Evolutionary conservation across 2,329 filamentous ascomycete genomes (phyloP), one percentile per base, ranked within the genome.

Genomic region (Scolecobasidium constrictum): DNA sequence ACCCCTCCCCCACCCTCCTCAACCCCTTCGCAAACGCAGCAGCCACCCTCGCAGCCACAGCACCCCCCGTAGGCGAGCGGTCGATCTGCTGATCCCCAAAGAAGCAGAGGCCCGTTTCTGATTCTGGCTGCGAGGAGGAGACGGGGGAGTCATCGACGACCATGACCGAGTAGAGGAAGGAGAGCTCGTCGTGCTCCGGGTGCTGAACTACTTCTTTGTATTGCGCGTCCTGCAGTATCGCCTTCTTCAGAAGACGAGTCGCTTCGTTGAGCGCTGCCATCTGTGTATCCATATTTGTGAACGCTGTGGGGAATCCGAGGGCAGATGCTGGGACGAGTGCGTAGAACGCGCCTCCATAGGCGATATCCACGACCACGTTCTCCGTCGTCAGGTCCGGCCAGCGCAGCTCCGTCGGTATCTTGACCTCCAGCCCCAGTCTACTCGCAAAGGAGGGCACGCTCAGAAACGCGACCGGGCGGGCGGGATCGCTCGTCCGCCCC

Each of bases 11-110:
- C 7, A 48, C 20, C 16, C 40, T 20, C 31, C 45, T 20, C 26
- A 48, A 34, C 3, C 50, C 50, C 21, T 39, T 47, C 6, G 47
- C 52, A 36, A 47, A 41, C 2, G 50, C 50, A 34, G 46, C 36
- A 18, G 58, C 58, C 6, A 59, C 47, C 19, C 57, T 46, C 12
- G 59, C 56, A 16, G 52, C 51, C 12, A 56, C 54, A 2, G 53
- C 56, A 31, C 51, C 54, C 0, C 59, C 55, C n/a, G 57, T 61
- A 1, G 58, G 58, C 4, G 55, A 60, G 16, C 67, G 59, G 50
- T 75, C 69, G 34, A 72, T 61, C 46, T 70, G 63, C 41, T 64
- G 60, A 20, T 68, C 61, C 0, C 65, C 65, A 46, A 69, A 65
- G 52, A 63, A 64, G 49, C 64, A 69, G 18, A 44, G 36, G 21